These are phyloP conservation scores for Phytopythium oedochilum DNA, from an alignment of 352 stramenopile genomes.

Conservation along the genomic window DNA sequence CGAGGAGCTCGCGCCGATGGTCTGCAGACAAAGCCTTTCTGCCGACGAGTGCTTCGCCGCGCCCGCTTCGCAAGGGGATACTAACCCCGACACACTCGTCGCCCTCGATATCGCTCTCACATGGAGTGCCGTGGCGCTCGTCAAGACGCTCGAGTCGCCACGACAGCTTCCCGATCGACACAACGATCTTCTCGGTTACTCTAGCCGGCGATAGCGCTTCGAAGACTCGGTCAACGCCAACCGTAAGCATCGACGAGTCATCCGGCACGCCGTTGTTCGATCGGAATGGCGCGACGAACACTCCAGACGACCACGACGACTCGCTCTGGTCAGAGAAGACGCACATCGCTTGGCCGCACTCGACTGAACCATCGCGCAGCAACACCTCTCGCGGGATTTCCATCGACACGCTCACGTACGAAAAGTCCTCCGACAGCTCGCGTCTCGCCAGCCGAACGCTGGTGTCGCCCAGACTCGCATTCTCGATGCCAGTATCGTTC, in stretches of 20 bases:
- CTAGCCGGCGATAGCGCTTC: background rate
- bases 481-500: background rate
- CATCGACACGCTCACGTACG: constrained; percentile 5
- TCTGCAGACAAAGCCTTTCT: constrained; percentile 19
- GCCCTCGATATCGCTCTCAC: constrained; percentile 11
- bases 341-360: background rate
- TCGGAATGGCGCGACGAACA: background rate
- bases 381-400: background rate
- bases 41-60: constrained; percentile 22
- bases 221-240: constrained; percentile 1
- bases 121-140: constrained; percentile 15
- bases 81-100: constrained; percentile 28
- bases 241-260: background rate
- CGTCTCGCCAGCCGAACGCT: background rate
- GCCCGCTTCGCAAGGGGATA: constrained; percentile 17
- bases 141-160: constrained; percentile 28
- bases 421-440: constrained; percentile 2
- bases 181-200: constrained; percentile 16
- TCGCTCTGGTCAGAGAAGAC: background rate
- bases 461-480: background rate
- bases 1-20: constrained; percentile 5
- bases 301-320: background rate
- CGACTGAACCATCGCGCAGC: background rate
- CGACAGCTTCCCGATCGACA: constrained; percentile 40
- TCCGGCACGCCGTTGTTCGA: background rate